Percentiles rank a stretch among this genome's conserved stretches.
phyloP scores from a whole-genome alignment of 257 asterid genomes.

The Nyctanthes arbortristis region DNA sequence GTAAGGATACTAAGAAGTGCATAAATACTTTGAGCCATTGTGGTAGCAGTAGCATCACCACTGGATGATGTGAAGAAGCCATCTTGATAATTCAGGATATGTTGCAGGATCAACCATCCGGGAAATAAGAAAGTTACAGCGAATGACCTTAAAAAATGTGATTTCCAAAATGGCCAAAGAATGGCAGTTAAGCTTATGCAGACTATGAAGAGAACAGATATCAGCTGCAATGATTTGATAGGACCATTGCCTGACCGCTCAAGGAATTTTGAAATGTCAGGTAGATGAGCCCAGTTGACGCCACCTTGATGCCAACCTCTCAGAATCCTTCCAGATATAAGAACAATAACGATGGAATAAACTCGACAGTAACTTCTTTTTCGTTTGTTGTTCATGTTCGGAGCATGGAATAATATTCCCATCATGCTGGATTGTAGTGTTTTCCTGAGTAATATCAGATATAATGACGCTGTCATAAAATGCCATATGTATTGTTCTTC shows the following conservation, averaged over 20 bases:
- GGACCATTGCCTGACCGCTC: slow-evolving; percentile 51
- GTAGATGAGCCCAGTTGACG: slow-evolving; percentile 87
- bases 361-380: slow-evolving; percentile 28
- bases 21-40: slow-evolving; percentile 59
- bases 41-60: slow-evolving; percentile 56
- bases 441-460: slow-evolving; percentile 66
- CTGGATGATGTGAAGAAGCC: slow-evolving; percentile 35
- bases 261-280: slow-evolving; percentile 80
- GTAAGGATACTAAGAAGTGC: slow-evolving; percentile 52
- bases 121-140: slow-evolving; percentile 52
- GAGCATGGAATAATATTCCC: slow-evolving; percentile 24
- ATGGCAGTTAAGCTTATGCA: slow-evolving; percentile 36
- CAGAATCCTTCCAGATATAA: slow-evolving; percentile 72
- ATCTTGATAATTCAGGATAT: slow-evolving; percentile 45
- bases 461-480: slow-evolving; percentile 65
- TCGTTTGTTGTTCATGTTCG: slow-evolving; percentile 7
- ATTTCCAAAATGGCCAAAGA: slow-evolving; percentile 35
- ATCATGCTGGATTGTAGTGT: slow-evolving; percentile 41
- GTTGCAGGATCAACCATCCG: slow-evolving; percentile 47
- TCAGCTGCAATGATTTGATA: slow-evolving; percentile 55
- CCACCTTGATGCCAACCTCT: slow-evolving; percentile 99
- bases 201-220: slow-evolving; percentile 51
- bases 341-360: slow-evolving; percentile 40
- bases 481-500: slow-evolving; percentile 95
- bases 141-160: slow-evolving; percentile 30